Conservation (phyloP, 139 green algal genomes). For the Edaphochlamys debaryana region DNA sequence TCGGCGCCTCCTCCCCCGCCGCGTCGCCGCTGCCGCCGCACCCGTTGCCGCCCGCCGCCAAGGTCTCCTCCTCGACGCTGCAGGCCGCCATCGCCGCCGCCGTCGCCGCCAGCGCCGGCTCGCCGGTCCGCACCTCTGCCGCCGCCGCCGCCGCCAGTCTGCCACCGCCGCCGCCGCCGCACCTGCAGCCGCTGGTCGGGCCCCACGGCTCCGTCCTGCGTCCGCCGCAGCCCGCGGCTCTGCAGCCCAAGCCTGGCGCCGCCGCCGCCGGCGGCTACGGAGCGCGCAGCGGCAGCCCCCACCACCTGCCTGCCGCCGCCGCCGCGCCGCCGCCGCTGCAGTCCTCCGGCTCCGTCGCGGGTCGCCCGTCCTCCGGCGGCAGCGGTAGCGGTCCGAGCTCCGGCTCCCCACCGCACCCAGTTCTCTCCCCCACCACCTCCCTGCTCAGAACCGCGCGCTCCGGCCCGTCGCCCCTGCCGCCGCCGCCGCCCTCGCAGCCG, state of each 20-base stretch:
- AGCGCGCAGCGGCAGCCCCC: slow-evolving; percentile 29
- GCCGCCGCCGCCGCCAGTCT: too few relatives aligned
- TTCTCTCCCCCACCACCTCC: too few relatives aligned
- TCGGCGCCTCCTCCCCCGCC: neutral
- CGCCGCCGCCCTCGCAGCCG: neutral
- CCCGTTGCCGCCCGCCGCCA: neutral
- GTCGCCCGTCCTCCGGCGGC: too few relatives aligned
- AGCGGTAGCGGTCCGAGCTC: too few relatives aligned
- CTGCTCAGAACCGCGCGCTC: too few relatives aligned
- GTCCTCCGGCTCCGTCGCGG: too few relatives aligned
- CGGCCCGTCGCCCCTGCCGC: neutral
- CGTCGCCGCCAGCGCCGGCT: neutral
- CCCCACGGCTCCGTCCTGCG: slow-evolving; percentile 14
- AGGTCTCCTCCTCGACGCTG: too few relatives aligned
- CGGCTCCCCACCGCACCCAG: too few relatives aligned
- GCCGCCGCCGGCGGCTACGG: slow-evolving; percentile 2
- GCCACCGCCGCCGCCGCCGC: neutral
- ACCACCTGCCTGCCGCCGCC: neutral
- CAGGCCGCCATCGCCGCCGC: too few relatives aligned
- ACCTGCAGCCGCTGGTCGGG: slow-evolving; percentile 16
- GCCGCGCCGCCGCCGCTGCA: neutral
- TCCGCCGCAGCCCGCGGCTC: slow-evolving; percentile 12
- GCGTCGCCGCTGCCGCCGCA: neutral
- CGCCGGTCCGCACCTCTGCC: neutral
- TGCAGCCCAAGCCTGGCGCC: slow-evolving; percentile 1